phyloP scores from a whole-genome alignment of 441 rosid species.

The Erodium trifolium region DNA sequence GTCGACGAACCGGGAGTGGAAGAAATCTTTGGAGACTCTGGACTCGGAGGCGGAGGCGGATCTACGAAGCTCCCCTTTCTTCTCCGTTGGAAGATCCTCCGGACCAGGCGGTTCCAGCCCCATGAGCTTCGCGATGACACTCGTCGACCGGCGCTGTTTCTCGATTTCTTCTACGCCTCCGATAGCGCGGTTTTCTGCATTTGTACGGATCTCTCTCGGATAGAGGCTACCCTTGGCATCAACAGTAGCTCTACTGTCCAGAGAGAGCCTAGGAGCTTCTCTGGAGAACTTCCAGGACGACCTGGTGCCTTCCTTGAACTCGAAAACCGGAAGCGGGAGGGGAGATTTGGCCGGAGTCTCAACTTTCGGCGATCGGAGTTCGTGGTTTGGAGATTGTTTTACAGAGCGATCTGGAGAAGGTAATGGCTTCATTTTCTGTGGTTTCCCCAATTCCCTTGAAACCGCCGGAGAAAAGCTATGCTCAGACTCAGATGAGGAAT shows the following conservation, averaged over 20 bases:
- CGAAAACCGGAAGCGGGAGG: conserved; percentile 45
- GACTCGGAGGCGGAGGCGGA: conserved; percentile 66
- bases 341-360: conserved; percentile 31
- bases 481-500: conserved; percentile 33
- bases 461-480: conserved; percentile 29
- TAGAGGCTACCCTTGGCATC: conserved; percentile 30
- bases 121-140: conserved; percentile 84
- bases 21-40: conserved; percentile 48
- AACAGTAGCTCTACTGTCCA: conserved; percentile 78
- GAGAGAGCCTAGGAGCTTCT: conserved; percentile 88
- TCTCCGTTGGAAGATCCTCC: conserved; percentile 34
- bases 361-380: conserved; percentile 52
- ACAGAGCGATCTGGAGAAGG: conserved; percentile 37
- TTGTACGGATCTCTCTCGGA: too few relatives aligned
- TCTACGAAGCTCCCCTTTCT: conserved; percentile 62
- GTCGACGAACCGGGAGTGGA: too few relatives aligned
- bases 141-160: conserved; percentile 52
- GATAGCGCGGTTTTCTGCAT: conserved; percentile 23
- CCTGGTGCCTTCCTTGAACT: conserved; percentile 43
- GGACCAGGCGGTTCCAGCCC: conserved; percentile 63
- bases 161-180: conserved; percentile 28
- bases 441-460: conserved; percentile 31
- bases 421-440: conserved; percentile 24
- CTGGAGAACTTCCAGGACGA: conserved; percentile 75
- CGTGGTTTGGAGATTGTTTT: conserved; percentile 29